Evolutionary conservation across 2,329 filamentous ascomycete species (phyloP).

Genomic region (Arthroderma uncinatum): DNA sequence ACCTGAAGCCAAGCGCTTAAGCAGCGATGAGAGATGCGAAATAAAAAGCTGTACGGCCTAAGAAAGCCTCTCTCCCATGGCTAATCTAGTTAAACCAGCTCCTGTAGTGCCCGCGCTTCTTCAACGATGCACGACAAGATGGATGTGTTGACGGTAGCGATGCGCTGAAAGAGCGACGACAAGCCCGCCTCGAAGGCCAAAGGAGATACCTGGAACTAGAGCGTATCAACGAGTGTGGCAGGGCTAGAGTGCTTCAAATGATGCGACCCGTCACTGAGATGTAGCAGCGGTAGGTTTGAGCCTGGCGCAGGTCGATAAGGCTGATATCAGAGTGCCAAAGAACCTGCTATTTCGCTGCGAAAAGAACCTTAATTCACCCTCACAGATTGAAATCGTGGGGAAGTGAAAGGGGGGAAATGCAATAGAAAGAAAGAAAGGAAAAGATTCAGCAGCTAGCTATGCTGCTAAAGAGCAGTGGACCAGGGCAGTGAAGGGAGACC

Average conservation of each 20-base stretch:
- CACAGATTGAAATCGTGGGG: neutral
- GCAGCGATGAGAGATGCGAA: neutral
- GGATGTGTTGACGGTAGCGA: neutral
- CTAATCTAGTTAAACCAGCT: neutral
- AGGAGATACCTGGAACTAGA: neutral
- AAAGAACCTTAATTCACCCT: neutral
- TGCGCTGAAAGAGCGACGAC: neutral
- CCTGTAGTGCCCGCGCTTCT: neutral
- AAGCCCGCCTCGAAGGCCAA: neutral
- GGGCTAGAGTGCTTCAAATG: neutral
- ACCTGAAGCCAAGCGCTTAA: neutral
- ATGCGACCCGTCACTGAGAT: neutral
- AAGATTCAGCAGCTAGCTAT: neutral
- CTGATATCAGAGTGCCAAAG: neutral
- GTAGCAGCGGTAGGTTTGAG: neutral
- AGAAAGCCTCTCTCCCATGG: neutral
- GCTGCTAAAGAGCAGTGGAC: neutral
- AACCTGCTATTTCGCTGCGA: neutral
- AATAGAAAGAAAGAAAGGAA: neutral
- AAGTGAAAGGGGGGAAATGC: neutral
- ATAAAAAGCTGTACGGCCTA: neutral
- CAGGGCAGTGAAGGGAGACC: neutral
- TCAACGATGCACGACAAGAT: neutral
- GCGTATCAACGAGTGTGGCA: neutral
- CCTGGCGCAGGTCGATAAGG: neutral